A percentile compares a stretch with the other conserved stretches of the same genome.
Evolutionary conservation across 2,329 filamentous ascomycete genomes (phyloP).

Genomic region (Dactylella cylindrospora): DNA sequence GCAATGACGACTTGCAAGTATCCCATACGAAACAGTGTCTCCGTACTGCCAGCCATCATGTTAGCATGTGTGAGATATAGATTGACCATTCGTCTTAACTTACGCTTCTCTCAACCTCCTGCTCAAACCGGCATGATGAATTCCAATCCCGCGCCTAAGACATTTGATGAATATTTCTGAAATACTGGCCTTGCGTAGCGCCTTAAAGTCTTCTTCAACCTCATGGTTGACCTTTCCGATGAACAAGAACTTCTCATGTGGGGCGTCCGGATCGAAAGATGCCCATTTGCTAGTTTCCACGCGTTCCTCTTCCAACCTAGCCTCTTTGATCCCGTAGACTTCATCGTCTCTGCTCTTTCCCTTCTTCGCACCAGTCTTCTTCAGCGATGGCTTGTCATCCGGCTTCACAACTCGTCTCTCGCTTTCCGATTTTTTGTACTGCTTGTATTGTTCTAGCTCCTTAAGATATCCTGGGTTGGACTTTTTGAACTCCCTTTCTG

Average conservation of each 20-base stretch:
- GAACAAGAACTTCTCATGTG: slow-evolving; percentile 66
- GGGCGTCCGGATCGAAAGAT: slow-evolving; percentile 67
- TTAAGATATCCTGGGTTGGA: slow-evolving; percentile 61
- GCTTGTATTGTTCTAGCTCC: slow-evolving; percentile 57
- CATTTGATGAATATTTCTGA: slow-evolving; percentile 61
- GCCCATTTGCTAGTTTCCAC: slow-evolving; percentile 62
- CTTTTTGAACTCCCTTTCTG: slow-evolving; percentile 62
- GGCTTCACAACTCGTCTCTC: slow-evolving; percentile 33
- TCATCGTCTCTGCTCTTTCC: slow-evolving; percentile 55
- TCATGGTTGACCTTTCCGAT: slow-evolving; percentile 62
- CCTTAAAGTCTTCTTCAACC: slow-evolving; percentile 59
- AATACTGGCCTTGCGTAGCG: slow-evolving; percentile 59
- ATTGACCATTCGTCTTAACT: slow-evolving; percentile 48
- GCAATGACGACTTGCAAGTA: slow-evolving; percentile 71
- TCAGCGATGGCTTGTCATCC: slow-evolving; percentile 40
- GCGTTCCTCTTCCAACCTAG: slow-evolving; percentile 50
- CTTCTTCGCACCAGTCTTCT: slow-evolving; percentile 53
- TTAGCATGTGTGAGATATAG: slow-evolving; percentile 32
- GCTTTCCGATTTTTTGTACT: slow-evolving; percentile 58
- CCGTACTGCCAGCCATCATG: slow-evolving; percentile 56
- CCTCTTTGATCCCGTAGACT: slow-evolving; percentile 59
- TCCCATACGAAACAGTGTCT: slow-evolving; percentile 72
- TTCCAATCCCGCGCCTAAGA: slow-evolving; percentile 68
- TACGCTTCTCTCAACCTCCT: slow-evolving; percentile 63
- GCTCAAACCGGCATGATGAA: slow-evolving; percentile 81